Percentiles rank a stretch among this genome's conserved stretches.
Evolutionary conservation across 1,284 basidiomycete genomes (phyloP).

Genomic region (Trichosporon sp.): DNA sequence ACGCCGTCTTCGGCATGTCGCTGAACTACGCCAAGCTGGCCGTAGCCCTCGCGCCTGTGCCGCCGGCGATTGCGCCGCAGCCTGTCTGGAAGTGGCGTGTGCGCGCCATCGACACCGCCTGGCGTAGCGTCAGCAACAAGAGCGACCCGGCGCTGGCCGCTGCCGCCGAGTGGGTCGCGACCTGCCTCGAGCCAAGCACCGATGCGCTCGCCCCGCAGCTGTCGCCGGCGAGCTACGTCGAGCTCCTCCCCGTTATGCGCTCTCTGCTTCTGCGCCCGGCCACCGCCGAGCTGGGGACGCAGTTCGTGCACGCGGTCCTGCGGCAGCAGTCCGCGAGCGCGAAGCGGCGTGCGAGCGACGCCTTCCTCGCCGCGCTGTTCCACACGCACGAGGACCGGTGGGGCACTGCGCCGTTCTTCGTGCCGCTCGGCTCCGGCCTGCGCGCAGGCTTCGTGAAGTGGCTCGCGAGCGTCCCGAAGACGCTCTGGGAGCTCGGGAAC

Average conservation of each 20-base stretch:
- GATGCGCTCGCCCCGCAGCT: slow-evolving; percentile 54
- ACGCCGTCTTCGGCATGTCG: slow-evolving; percentile 52
- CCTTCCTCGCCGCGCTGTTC: slow-evolving; percentile 65
- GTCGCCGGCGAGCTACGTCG: slow-evolving; percentile 60
- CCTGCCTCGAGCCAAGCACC: slow-evolving; percentile 54
- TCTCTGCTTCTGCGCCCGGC: slow-evolving; percentile 59
- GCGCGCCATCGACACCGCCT: slow-evolving; percentile 33
- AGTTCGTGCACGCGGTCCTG: slow-evolving; percentile 37
- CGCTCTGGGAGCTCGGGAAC: slow-evolving; percentile 73
- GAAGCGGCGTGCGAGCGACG: slow-evolving; percentile 48
- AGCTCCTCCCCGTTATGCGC: slow-evolving; percentile 79
- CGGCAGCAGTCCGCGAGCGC: slow-evolving; percentile 47
- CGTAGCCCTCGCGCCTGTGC: slow-evolving; percentile 30
- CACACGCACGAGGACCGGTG: slow-evolving; percentile 55
- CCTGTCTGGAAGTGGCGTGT: slow-evolving; percentile 29
- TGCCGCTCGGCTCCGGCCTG: slow-evolving; percentile 27
- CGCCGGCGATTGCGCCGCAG: slow-evolving; percentile 19
- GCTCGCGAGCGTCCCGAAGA: slow-evolving; percentile 66
- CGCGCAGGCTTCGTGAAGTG: slow-evolving; percentile 27
- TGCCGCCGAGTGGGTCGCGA: slow-evolving; percentile 61
- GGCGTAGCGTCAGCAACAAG: slow-evolving; percentile 14
- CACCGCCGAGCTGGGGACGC: slow-evolving; percentile 5
- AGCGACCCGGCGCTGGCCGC: slow-evolving; percentile 30
- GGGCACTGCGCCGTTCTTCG: slow-evolving; percentile 41
- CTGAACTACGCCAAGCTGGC: slow-evolving; percentile 54